Conservation (phyloP, 768 basidiomycete genomes). For the Lentinus brumalis region DNA sequence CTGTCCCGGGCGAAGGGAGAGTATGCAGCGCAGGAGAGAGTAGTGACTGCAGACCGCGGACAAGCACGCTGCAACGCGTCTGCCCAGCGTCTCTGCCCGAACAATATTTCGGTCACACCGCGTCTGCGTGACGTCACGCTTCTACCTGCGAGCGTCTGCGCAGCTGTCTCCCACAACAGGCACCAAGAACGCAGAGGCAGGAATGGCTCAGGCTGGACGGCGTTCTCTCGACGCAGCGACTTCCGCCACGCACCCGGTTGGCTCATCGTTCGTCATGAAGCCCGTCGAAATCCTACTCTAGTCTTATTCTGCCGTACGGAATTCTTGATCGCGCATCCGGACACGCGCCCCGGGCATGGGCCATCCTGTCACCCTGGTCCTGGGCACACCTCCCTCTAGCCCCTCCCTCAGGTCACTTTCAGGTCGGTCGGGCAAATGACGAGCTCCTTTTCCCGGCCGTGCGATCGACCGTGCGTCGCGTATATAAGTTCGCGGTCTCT, state of each 20-base stretch:
- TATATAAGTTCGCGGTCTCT: slow-evolving; percentile 19
- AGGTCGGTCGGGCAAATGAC: not conserved
- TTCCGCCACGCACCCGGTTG: slow-evolving; percentile 1
- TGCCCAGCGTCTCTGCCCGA: not conserved
- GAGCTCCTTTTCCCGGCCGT: not conserved
- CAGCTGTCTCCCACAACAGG: no score
- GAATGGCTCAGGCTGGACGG: no score
- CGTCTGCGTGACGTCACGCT: not conserved
- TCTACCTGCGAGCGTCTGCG: no score
- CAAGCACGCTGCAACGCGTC: not conserved
- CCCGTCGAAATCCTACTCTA: not conserved
- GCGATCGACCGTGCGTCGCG: not conserved
- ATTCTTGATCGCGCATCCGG: slow-evolving; percentile 10
- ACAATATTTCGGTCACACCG: not conserved
- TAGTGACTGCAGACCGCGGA: not conserved
- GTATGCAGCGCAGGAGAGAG: not conserved
- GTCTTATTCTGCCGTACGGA: slow-evolving; percentile 1
- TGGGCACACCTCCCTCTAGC: not conserved
- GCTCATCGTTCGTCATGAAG: slow-evolving; percentile 1
- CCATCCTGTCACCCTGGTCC: slow-evolving; percentile 7
- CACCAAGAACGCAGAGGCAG: no score
- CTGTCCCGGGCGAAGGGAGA: slow-evolving; percentile 9
- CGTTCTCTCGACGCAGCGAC: not conserved
- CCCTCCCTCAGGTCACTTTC: not conserved
- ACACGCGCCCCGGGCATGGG: slow-evolving; percentile 5